Percentiles rank a stretch among this genome's conserved stretches.
These are phyloP conservation scores for Micractinium sp. DNA, from an alignment of 139 green algal genomes.

Conservation along the genomic window DNA sequence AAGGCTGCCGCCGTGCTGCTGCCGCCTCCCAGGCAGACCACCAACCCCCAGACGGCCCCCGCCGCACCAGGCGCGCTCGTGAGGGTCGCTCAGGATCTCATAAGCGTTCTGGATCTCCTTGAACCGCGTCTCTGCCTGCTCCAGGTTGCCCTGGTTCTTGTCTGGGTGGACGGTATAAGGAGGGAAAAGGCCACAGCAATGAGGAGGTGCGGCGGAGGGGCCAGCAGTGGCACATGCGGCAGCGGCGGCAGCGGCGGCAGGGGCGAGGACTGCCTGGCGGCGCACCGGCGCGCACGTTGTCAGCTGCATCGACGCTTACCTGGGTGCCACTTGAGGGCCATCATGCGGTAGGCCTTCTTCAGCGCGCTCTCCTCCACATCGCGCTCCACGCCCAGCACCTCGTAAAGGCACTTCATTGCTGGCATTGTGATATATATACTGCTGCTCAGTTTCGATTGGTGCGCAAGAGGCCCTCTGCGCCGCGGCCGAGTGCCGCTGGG, in stretches of 20 bases:
- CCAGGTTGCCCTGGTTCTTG: slow-evolving; percentile 80
- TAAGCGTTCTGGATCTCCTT: slow-evolving; percentile 96
- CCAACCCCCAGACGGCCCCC: too few relatives aligned
- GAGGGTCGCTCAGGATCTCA: slow-evolving; percentile 92
- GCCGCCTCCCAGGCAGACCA: too few relatives aligned
- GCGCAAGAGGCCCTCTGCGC: too few relatives aligned
- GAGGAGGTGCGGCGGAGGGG: neutral
- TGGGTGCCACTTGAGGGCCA: slow-evolving; percentile 60
- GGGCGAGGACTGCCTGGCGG: neutral
- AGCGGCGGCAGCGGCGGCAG: neutral
- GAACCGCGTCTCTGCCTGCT: slow-evolving; percentile 85
- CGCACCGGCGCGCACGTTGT: neutral
- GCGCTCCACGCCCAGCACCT: slow-evolving; percentile 73
- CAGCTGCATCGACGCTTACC: slow-evolving; percentile 20
- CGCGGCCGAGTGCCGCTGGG: too few relatives aligned
- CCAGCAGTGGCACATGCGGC: neutral
- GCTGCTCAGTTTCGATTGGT: too few relatives aligned
- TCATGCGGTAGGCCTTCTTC: slow-evolving; percentile 77
- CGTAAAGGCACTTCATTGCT: slow-evolving; percentile 78
- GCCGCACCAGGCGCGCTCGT: slow-evolving; percentile 88
- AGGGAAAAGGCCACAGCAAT: neutral
- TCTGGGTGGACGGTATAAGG: slow-evolving; percentile 59
- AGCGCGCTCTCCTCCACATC: slow-evolving; percentile 74
- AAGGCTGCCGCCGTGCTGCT: too few relatives aligned
- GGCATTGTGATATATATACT: too few relatives aligned